Evolutionary conservation across 495 filamentous ascomycete species (phyloP).

Genomic region (Daldinia grandis): DNA sequence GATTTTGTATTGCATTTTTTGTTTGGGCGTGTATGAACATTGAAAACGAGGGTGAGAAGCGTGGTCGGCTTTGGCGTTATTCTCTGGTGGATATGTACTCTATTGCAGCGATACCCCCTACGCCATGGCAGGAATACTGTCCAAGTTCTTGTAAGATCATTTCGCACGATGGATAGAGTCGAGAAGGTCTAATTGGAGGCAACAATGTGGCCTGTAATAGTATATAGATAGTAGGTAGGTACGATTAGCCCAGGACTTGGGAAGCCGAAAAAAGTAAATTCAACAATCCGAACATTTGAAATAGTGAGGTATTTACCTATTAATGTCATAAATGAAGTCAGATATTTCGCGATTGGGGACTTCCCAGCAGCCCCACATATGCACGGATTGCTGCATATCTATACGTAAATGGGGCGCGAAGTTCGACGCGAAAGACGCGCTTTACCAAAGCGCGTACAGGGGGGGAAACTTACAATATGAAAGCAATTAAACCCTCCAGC

Average conservation of each 20-base stretch:
- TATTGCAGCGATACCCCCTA: slow-evolving; percentile 40
- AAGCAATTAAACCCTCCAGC: slow-evolving; percentile 18
- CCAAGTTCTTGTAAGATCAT: slow-evolving; percentile 5
- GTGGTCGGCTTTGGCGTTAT: slow-evolving; percentile 31
- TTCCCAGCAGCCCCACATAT: slow-evolving; percentile 12
- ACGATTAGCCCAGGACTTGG: neutral
- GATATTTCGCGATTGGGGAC: neutral
- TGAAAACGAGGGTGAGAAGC: slow-evolving; percentile 17
- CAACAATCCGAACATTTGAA: neutral
- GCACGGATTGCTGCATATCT: slow-evolving; percentile 27
- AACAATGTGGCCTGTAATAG: neutral
- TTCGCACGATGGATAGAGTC: slow-evolving; percentile 6
- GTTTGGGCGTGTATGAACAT: slow-evolving; percentile 21
- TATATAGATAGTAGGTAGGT: neutral
- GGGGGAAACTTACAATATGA: slow-evolving; percentile 9
- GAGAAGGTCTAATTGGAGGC: slow-evolving; percentile 7
- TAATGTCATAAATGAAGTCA: slow-evolving; percentile 1
- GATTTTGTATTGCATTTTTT: slow-evolving; percentile 22
- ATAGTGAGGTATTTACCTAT: slow-evolving; percentile 1
- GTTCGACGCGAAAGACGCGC: slow-evolving; percentile 40
- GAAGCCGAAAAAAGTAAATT: neutral
- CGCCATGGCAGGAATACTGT: slow-evolving; percentile 23
- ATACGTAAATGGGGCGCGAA: neutral
- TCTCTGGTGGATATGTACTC: slow-evolving; percentile 31
- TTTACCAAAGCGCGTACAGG: slow-evolving; percentile 31